These are phyloP conservation scores for Tubosaeta sp. DNA, from an alignment of 768 basidiomycete species.

Conservation along the genomic window DNA sequence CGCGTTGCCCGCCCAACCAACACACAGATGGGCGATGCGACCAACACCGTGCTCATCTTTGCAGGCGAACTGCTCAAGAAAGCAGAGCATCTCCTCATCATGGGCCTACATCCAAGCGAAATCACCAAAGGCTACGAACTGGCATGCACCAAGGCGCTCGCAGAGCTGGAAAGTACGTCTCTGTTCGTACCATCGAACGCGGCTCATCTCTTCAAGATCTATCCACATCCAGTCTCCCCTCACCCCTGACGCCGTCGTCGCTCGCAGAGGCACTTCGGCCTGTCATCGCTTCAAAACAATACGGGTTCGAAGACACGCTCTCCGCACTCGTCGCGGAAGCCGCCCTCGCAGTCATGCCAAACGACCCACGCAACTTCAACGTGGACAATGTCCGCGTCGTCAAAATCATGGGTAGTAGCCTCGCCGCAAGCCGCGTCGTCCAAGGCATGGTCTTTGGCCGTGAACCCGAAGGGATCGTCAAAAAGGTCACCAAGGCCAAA, in stretches of 20 bases:
- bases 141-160: constrained; percentile 74
- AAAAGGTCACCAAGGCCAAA: constrained; percentile 81
- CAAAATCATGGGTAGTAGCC: constrained; percentile 94
- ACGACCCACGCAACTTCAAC: constrained; percentile 88
- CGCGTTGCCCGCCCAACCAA: not conserved
- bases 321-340: constrained; percentile 88
- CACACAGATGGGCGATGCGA: constrained; percentile 90
- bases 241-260: constrained; percentile 63
- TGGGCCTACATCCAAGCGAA: constrained; percentile 97
- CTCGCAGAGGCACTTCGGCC: constrained; percentile 80
- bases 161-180: constrained; percentile 85
- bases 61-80: constrained; percentile 94
- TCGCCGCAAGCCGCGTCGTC: constrained; percentile 83
- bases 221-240: constrained; percentile 63
- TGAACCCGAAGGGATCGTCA: constrained; percentile 87
- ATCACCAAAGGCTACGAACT: constrained; percentile 94
- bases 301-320: constrained; percentile 84
- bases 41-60: constrained; percentile 92
- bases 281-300: constrained; percentile 95
- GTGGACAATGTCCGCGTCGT: constrained; percentile 98
- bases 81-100: constrained; percentile 85
- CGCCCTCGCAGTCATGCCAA: constrained; percentile 86
- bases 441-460: constrained; percentile 98
- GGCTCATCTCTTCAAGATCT: constrained; percentile 46
- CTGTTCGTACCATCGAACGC: constrained; percentile 29